phyloP scores from a whole-genome alignment of 345 rosid species.

The Salix caprea region DNA sequence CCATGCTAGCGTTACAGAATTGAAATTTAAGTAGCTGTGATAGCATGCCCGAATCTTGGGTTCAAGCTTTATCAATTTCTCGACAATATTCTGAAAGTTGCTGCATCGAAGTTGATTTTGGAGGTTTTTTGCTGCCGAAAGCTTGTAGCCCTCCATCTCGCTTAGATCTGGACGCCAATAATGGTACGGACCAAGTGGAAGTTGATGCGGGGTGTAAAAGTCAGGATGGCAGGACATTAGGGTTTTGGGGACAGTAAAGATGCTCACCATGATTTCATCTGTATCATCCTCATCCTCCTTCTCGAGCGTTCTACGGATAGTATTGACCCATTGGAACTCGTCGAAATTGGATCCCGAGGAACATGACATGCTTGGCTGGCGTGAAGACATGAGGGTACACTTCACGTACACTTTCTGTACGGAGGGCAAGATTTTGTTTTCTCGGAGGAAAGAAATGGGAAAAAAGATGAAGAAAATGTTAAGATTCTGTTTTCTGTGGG shows the following conservation, averaged over 20 bases:
- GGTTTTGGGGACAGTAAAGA: slow-evolving; percentile 58
- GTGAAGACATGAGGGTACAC: background rate
- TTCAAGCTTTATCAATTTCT: slow-evolving; percentile 33
- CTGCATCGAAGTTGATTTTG: slow-evolving; percentile 28
- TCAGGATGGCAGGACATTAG: slow-evolving; percentile 41
- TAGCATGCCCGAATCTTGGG: slow-evolving; percentile 44
- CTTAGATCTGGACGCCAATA: slow-evolving; percentile 51
- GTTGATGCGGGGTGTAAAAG: slow-evolving; percentile 54
- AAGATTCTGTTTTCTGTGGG: background rate
- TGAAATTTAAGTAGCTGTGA: slow-evolving; percentile 41
- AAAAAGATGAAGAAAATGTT: too few relatives aligned
- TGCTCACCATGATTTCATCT: slow-evolving; percentile 29
- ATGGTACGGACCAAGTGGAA: slow-evolving; percentile 71
- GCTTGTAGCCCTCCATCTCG: slow-evolving; percentile 61
- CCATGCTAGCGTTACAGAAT: slow-evolving; percentile 54
- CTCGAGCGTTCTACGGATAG: slow-evolving; percentile 13
- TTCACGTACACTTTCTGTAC: too few relatives aligned
- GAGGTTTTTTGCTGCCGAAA: slow-evolving; percentile 39
- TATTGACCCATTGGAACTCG: slow-evolving; percentile 47
- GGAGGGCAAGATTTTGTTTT: too few relatives aligned
- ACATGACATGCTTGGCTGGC: background rate
- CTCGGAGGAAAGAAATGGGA: too few relatives aligned
- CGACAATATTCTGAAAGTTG: slow-evolving; percentile 39
- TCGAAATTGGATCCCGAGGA: slow-evolving; percentile 30
- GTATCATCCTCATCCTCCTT: slow-evolving; percentile 47